Conservation (phyloP, 2,329 filamentous ascomycete genomes). For the Penicillium fuscoglaucum region DNA sequence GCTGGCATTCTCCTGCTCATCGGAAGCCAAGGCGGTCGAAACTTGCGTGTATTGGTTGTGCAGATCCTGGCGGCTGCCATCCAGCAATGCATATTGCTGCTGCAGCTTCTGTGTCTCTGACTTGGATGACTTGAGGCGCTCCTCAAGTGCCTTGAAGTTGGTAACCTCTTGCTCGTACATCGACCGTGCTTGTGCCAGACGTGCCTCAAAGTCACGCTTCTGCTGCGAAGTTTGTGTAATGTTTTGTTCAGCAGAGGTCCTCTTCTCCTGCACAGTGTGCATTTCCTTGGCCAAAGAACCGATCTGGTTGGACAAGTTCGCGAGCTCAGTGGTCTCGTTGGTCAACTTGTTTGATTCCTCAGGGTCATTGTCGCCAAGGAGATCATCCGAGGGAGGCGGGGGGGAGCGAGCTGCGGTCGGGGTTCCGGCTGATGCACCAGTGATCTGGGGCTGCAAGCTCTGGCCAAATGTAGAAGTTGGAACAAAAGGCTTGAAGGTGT, state of each 20-base stretch:
- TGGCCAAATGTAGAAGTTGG: slow-evolving; percentile 92
- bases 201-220: slow-evolving; percentile 89
- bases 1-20: slow-evolving; percentile 82
- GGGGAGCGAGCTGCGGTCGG: slow-evolving; percentile 40
- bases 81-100: slow-evolving; percentile 77
- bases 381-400: slow-evolving; percentile 69
- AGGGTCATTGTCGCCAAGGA: slow-evolving; percentile 86
- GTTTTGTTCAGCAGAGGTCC: slow-evolving; percentile 75
- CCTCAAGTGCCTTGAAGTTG: slow-evolving; percentile 79
- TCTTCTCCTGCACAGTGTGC: slow-evolving; percentile 85
- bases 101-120: slow-evolving; percentile 82
- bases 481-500: slow-evolving; percentile 82
- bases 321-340: slow-evolving; percentile 85
- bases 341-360: slow-evolving; percentile 86
- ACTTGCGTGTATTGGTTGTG: slow-evolving; percentile 80
- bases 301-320: slow-evolving; percentile 94
- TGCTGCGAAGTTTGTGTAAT: slow-evolving; percentile 78
- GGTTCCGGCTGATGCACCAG: slow-evolving; percentile 58
- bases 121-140: slow-evolving; percentile 72
- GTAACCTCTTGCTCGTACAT: slow-evolving; percentile 94
- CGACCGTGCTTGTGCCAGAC: slow-evolving; percentile 78
- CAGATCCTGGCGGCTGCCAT: slow-evolving; percentile 77
- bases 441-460: slow-evolving; percentile 72
- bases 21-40: slow-evolving; percentile 71
- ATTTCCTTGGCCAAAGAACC: slow-evolving; percentile 88